phyloP scores from a whole-genome alignment of 148 eudicot species.

The Dianthus caryophyllus region DNA sequence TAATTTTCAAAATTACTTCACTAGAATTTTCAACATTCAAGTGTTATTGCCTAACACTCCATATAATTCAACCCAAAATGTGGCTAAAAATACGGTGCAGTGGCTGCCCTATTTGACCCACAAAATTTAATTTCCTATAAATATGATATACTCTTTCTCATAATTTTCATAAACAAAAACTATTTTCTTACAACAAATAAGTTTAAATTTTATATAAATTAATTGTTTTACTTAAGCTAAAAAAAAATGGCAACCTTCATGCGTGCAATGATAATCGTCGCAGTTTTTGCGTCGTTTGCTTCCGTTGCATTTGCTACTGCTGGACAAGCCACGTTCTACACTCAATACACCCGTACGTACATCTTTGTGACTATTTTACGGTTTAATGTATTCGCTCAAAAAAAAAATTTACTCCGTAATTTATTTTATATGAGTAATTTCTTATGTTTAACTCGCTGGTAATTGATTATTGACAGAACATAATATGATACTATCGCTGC shows the following conservation, averaged over 20 bases:
- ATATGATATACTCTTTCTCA: not conserved
- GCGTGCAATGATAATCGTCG: conserved; percentile 13
- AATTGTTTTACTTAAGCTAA: not conserved
- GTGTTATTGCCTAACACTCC: not conserved
- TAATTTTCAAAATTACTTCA: not conserved
- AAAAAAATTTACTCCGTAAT: too few relatives aligned
- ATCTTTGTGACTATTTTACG: not conserved
- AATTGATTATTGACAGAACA: not conserved
- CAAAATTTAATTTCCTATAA: not conserved
- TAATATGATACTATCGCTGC: too few relatives aligned
- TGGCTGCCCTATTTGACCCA: too few relatives aligned
- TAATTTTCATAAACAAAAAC: not conserved
- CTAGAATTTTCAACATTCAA: conserved; percentile 4
- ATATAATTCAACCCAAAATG: too few relatives aligned
- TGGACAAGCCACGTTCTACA: conserved; percentile 30
- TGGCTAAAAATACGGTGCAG: too few relatives aligned
- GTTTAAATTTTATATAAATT: not conserved
- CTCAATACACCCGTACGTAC: conserved; percentile 24
- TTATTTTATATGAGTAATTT: too few relatives aligned
- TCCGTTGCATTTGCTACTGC: conserved; percentile 18
- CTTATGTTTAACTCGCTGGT: too few relatives aligned
- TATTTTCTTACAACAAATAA: too few relatives aligned
- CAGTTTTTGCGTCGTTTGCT: conserved; percentile 14
- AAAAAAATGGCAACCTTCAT: conserved; percentile 14
- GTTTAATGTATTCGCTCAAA: too few relatives aligned